phyloP scores from a whole-genome alignment of 768 basidiomycete species.

The Megacollybia marginata region DNA sequence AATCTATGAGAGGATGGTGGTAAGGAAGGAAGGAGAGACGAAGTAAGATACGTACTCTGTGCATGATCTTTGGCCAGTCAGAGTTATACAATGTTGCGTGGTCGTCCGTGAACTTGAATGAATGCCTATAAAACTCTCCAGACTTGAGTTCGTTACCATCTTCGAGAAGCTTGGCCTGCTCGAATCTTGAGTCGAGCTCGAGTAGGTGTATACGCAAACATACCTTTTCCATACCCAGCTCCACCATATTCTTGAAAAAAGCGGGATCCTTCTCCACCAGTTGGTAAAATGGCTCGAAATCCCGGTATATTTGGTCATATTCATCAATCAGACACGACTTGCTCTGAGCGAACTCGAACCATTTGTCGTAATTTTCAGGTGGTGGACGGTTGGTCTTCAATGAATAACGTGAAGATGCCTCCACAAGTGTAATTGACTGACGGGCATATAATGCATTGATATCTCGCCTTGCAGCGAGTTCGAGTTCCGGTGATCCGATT shows the following conservation, averaged over 20 bases:
- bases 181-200: not conserved
- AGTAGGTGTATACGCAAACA: not conserved
- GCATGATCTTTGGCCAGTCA: not conserved
- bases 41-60: not conserved
- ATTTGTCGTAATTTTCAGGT: not conserved
- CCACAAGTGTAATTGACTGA: not conserved
- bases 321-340: not conserved
- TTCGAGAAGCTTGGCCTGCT: not conserved
- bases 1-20: constrained; percentile 4
- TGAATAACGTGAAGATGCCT: not conserved
- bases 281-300: not conserved
- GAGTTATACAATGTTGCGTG: not conserved
- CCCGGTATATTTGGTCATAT: not conserved
- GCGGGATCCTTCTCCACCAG: not conserved
- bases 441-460: not conserved
- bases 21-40: not conserved
- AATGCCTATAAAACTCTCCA: not conserved
- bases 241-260: not conserved
- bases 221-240: not conserved
- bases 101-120: not conserved
- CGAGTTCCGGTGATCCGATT: too few relatives aligned
- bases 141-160: not conserved
- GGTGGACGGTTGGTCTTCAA: not conserved
- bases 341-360: not conserved
- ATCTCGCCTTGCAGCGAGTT: not conserved